Evolutionary conservation across 371 early-diverging fungal genomes (phyloP).

Genomic region (Mortierella sp.): DNA sequence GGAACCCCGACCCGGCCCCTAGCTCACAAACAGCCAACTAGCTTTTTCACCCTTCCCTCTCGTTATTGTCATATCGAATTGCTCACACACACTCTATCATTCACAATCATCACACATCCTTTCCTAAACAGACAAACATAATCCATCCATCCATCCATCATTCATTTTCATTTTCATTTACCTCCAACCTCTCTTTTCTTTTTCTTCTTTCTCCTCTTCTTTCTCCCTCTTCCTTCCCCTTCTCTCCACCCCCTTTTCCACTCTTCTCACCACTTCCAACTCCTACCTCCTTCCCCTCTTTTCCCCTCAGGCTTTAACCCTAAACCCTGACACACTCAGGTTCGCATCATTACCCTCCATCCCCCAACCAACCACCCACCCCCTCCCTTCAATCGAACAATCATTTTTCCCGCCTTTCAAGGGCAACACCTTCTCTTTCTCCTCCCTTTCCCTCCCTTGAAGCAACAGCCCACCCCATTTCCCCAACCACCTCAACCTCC

Average conservation of each 20-base stretch:
- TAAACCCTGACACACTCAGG: slow-evolving; percentile 24
- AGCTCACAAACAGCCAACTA: slow-evolving; percentile 4
- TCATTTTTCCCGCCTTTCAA: neutral
- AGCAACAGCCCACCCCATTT: neutral
- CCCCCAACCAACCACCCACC: neutral
- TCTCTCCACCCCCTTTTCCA: neutral
- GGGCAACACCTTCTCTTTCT: neutral
- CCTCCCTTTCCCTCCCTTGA: neutral
- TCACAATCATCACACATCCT: neutral
- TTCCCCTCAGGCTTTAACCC: slow-evolving; percentile 8
- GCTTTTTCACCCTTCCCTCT: neutral
- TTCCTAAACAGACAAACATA: slow-evolving; percentile 2
- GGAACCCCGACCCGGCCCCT: slow-evolving; percentile 15
- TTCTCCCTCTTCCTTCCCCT: neutral
- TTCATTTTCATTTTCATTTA: neutral
- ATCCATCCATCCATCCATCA: neutral
- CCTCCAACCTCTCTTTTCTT: too few relatives aligned
- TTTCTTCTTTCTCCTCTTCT: neutral
- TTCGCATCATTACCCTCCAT: neutral
- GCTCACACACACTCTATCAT: neutral
- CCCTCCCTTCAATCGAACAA: neutral
- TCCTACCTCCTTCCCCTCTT: neutral
- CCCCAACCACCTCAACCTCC: slow-evolving; percentile 16
- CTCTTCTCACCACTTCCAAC: neutral
- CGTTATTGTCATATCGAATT: neutral